phyloP scores from a whole-genome alignment of 2,329 filamentous ascomycete genomes.

The Nectriaceae sp. region DNA sequence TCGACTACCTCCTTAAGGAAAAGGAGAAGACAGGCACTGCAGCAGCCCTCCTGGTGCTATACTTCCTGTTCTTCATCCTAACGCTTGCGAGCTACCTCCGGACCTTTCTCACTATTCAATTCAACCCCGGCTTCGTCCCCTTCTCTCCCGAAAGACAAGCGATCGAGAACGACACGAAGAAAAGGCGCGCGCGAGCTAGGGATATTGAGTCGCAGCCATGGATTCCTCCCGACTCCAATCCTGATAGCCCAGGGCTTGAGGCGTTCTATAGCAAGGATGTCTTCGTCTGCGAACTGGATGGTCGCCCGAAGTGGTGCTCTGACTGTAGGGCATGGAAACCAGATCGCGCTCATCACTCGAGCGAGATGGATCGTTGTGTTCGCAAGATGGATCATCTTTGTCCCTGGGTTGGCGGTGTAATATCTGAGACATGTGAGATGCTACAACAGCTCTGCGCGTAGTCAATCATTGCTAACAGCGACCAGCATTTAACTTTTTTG shows the following conservation, averaged over 20 bases:
- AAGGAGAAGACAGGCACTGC: slow-evolving; percentile 56
- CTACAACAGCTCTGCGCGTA: not conserved
- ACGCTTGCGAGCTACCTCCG: slow-evolving; percentile 71
- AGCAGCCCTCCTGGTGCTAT: slow-evolving; percentile 70
- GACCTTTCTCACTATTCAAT: slow-evolving; percentile 66
- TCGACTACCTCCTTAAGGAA: slow-evolving; percentile 67
- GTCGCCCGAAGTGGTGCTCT: slow-evolving; percentile 84
- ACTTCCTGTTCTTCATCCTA: slow-evolving; percentile 70
- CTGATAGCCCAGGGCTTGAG: slow-evolving; percentile 70
- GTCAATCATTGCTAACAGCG: not conserved
- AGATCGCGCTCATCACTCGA: slow-evolving; percentile 85
- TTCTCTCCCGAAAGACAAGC: slow-evolving; percentile 44
- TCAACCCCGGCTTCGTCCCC: slow-evolving; percentile 73
- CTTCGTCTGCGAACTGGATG: slow-evolving; percentile 81
- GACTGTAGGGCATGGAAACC: slow-evolving; percentile 85
- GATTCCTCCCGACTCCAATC: slow-evolving; percentile 45
- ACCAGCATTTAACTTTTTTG: slow-evolving; percentile 83
- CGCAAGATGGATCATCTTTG: slow-evolving; percentile 95
- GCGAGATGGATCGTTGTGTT: slow-evolving; percentile 79
- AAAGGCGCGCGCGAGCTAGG: slow-evolving; percentile 17
- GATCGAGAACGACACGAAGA: slow-evolving; percentile 31
- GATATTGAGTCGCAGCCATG: slow-evolving; percentile 33
- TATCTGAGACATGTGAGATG: slow-evolving; percentile 73
- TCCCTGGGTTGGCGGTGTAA: slow-evolving; percentile 93
- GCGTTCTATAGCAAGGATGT: slow-evolving; percentile 79